Conservation (phyloP, 2,329 filamentous ascomycete genomes). For the Sporothrix curviconia region DNA sequence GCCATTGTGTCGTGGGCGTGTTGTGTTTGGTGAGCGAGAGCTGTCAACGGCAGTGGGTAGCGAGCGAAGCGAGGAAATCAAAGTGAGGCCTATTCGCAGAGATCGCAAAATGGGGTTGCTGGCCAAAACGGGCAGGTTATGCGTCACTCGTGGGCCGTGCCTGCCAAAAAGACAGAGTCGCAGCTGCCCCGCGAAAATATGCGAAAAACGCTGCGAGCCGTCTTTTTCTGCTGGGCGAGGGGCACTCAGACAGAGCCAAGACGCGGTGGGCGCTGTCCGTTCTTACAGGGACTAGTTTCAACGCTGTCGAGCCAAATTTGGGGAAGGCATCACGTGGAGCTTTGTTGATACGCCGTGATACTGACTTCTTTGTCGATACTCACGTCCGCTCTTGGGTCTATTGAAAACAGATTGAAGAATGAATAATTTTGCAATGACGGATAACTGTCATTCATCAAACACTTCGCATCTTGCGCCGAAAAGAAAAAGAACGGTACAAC, state of each 20-base stretch:
- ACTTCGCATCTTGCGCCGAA: neutral
- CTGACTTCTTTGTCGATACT: neutral
- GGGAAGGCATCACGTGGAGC: constrained; percentile 2
- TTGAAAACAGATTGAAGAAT: no score
- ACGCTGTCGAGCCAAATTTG: neutral
- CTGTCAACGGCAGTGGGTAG: no score
- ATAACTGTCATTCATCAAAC: no score
- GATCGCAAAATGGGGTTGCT: no score
- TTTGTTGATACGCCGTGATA: neutral
- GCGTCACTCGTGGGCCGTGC: neutral
- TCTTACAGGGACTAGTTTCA: neutral
- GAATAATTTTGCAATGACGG: neutral
- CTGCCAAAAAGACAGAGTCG: constrained; percentile 10
- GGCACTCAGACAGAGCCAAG: constrained; percentile 8
- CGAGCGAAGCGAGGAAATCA: neutral
- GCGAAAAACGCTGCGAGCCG: constrained; percentile 4
- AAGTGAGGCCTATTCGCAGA: neutral
- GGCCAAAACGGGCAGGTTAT: neutral
- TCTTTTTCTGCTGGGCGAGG: constrained; percentile 6
- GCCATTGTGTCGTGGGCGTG: constrained; percentile 9
- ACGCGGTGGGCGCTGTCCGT: neutral
- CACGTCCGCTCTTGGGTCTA: no score
- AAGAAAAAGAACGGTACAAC: neutral
- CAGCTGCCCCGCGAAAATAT: constrained; percentile 14
- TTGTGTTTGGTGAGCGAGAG: neutral